Evolutionary conservation across 1,139 yeast genomes (phyloP), one percentile per base, ranked within the genome.

Genomic region (Yarrowia galli): DNA sequence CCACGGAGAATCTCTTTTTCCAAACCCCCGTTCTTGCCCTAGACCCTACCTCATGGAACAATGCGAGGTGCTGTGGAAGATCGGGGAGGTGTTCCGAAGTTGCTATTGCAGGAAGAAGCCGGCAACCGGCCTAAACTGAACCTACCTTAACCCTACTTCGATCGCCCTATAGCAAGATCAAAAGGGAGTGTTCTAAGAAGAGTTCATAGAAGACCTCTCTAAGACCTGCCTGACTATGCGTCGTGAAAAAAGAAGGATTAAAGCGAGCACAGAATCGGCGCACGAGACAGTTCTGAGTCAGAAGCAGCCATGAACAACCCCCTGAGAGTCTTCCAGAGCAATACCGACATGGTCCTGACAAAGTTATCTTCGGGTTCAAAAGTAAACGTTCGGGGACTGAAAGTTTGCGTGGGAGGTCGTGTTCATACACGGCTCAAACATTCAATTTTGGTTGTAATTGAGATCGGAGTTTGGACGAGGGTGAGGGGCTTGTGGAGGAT

Each of bases 61-160:
- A n/a, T 40, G n/a, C n/a, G n/a, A n/a, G 9, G 32, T 6, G 5
- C 5, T 38, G 42, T 38, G 42, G 18, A 15, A 8, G 54, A 49
- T 49, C 54, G 54, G 38, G 32, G 32, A 13, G 6, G 54, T 16
- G 13, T n/a, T 10, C 35, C 23, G 25, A 49, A 7, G 56, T 49
- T 49, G 56, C 56, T 49, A 49, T 13, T 49, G 56, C 56, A 49
- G 32, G 13, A n/a, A n/a, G n/a, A n/a, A n/a, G n/a, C 15, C 32
- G 32, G 16, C 6, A 23, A 20, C 25, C 48, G n/a, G 18, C n/a
- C 36, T 20, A 23, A 1, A 23, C 13, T 38, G 23, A 49, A 49
- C 56, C 56, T 49, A 32, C 7, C 5, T 3, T 25, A 49, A 49
- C 56, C 56, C 56, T 49, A 49, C 40, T 15, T 32, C 40, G 51